phyloP scores from a whole-genome alignment of 2,329 filamentous ascomycete species.

The Aspergillus uvarum region DNA sequence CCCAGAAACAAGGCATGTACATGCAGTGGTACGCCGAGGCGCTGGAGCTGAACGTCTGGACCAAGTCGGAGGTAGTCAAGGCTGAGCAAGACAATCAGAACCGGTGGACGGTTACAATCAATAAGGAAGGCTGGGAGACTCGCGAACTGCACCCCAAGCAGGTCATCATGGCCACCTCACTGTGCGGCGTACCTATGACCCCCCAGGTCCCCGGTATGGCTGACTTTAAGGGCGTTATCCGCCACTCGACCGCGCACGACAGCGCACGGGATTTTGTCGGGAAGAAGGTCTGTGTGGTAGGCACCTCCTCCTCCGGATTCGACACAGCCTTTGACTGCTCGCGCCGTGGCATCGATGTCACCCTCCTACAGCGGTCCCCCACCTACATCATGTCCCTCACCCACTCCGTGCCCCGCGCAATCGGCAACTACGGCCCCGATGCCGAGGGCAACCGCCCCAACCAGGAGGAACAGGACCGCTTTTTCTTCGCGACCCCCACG shows the following conservation, averaged over 20 bases:
- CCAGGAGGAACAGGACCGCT: slow-evolving; percentile 4
- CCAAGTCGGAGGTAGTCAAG: slow-evolving; percentile 23
- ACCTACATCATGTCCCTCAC: slow-evolving; percentile 35
- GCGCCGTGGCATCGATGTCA: slow-evolving; percentile 28
- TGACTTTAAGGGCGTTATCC: slow-evolving; percentile 24
- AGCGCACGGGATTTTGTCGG: slow-evolving; percentile 27
- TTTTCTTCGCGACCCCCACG: slow-evolving; percentile 2
- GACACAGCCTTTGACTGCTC: slow-evolving; percentile 30
- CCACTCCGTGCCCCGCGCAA: slow-evolving; percentile 24
- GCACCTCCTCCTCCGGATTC: slow-evolving; percentile 31
- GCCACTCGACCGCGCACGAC: slow-evolving; percentile 25
- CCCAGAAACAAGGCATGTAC: slow-evolving; percentile 30
- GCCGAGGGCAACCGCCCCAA: slow-evolving; percentile 1
- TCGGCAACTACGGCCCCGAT: slow-evolving; percentile 24
- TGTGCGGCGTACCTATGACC: slow-evolving; percentile 27
- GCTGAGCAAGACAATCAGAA: slow-evolving; percentile 20
- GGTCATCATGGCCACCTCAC: slow-evolving; percentile 26
- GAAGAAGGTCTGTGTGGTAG: slow-evolving; percentile 32
- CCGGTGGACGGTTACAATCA: slow-evolving; percentile 24
- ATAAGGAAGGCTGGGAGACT: slow-evolving; percentile 22
- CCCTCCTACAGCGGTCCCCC: slow-evolving; percentile 31
- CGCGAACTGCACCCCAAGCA: slow-evolving; percentile 27
- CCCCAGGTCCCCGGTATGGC: slow-evolving; percentile 33
- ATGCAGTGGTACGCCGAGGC: slow-evolving; percentile 31
- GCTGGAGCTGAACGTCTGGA: slow-evolving; percentile 30